Evolutionary conservation across 2,329 filamentous ascomycete species (phyloP).

Genomic region (Akanthomyces lecanii): DNA sequence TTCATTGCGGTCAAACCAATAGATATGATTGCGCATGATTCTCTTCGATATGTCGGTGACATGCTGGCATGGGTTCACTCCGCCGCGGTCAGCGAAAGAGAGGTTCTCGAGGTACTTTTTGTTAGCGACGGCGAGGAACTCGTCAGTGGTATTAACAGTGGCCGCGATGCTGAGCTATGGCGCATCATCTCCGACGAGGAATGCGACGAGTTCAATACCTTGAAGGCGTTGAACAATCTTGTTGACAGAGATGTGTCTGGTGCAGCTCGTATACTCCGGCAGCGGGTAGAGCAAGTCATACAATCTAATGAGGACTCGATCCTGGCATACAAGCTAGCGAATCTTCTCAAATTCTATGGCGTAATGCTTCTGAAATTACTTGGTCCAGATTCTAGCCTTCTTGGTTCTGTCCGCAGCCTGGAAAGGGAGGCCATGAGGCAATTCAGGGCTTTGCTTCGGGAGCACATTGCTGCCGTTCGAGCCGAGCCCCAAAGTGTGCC

Average conservation of each 20-base stretch:
- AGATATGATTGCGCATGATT: conserved; percentile 87
- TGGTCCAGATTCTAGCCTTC: conserved; percentile 61
- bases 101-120: conserved; percentile 87
- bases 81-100: conserved; percentile 85
- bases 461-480: conserved; percentile 72
- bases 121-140: conserved; percentile 88
- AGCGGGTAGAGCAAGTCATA: conserved; percentile 86
- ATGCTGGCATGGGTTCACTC: conserved; percentile 98
- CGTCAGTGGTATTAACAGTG: conserved; percentile 73
- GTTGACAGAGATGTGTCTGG: conserved; percentile 82
- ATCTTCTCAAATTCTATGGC: conserved; percentile 84
- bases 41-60: conserved; percentile 86
- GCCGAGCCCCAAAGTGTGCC: conserved; percentile 66
- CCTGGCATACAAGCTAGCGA: conserved; percentile 83
- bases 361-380: conserved; percentile 79
- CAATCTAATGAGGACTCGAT: conserved; percentile 89
- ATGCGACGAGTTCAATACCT: conserved; percentile 67
- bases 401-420: conserved; percentile 63
- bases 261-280: conserved; percentile 77
- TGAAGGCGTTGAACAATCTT: conserved; percentile 76
- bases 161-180: conserved; percentile 82
- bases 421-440: conserved; percentile 75
- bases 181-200: conserved; percentile 58
- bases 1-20: conserved; percentile 75
- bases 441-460: conserved; percentile 76